These are phyloP conservation scores for Neopestalotiopsis clavispora DNA, from an alignment of 2,329 filamentous ascomycete genomes.

Conservation along the genomic window DNA sequence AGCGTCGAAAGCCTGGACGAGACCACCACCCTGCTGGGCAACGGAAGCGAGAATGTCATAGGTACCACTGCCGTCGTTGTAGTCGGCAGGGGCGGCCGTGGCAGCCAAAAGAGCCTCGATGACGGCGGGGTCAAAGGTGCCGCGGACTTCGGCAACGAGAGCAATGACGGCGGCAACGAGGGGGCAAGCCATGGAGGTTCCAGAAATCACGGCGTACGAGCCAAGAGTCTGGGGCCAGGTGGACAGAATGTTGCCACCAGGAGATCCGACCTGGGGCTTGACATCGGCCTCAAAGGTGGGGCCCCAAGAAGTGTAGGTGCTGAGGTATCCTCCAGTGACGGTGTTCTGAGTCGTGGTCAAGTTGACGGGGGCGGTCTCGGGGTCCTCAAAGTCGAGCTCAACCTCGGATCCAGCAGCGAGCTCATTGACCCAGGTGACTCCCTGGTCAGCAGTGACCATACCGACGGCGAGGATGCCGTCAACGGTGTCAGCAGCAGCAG, in stretches of 20 bases:
- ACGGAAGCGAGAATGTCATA: constrained; percentile 55
- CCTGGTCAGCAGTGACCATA: constrained; percentile 44
- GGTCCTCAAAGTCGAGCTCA: constrained; percentile 48
- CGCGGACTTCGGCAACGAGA: constrained; percentile 56
- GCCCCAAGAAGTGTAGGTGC: constrained; percentile 62
- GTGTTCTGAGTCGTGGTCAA: constrained; percentile 38
- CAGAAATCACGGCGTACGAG: constrained; percentile 58
- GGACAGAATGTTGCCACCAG: constrained; percentile 63
- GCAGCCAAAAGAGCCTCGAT: constrained; percentile 55
- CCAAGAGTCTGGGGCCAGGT: constrained; percentile 56
- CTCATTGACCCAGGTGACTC: constrained; percentile 47
- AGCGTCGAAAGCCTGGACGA: constrained; percentile 65
- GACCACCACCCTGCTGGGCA: constrained; percentile 63
- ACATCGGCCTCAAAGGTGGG: constrained; percentile 63
- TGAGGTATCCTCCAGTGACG: constrained; percentile 55
- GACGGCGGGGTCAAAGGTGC: constrained; percentile 53
- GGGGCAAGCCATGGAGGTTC: constrained; percentile 66
- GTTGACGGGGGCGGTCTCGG: constrained; percentile 37
- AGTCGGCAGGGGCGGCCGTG: constrained; percentile 53
- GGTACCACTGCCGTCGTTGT: constrained; percentile 48
- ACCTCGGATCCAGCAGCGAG: constrained; percentile 50
- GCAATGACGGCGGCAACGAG: constrained; percentile 60
- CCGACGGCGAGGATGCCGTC: constrained; percentile 41
- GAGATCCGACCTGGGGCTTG: constrained; percentile 61
- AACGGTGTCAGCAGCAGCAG: constrained; percentile 36